Conservation (phyloP, 2,329 filamentous ascomycete genomes). For the Hypoxylon sp. region DNA sequence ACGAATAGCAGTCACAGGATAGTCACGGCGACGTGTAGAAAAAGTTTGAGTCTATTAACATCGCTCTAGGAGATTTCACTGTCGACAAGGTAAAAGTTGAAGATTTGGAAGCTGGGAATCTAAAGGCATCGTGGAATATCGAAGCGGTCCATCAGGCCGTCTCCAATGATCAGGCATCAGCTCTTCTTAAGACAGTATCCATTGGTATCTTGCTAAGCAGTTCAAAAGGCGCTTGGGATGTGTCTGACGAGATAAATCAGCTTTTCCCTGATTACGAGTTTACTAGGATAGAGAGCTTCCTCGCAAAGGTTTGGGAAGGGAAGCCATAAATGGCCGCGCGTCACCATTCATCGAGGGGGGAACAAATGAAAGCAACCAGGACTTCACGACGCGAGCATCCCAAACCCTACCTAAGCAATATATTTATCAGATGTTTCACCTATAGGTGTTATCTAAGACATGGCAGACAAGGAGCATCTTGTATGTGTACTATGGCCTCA, state of each 20-base stretch:
- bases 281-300: slow-evolving; percentile 58
- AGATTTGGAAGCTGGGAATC: slow-evolving; percentile 62
- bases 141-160: slow-evolving; percentile 52
- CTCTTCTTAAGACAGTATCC: slow-evolving; percentile 57
- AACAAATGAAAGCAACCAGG: too few species aligned
- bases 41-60: slow-evolving; percentile 27
- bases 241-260: slow-evolving; percentile 61
- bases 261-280: slow-evolving; percentile 62
- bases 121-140: slow-evolving; percentile 61
- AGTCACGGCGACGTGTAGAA: neutral
- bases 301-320: slow-evolving; percentile 54
- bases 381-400: too few species aligned
- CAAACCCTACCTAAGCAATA: too few species aligned
- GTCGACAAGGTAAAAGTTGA: slow-evolving; percentile 62
- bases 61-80: slow-evolving; percentile 54
- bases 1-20: slow-evolving; percentile 6
- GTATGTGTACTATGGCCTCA: too few species aligned
- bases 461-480: too few species aligned
- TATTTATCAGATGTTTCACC: too few species aligned
- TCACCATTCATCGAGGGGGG: too few species aligned
- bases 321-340: slow-evolving; percentile 55
- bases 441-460: too few species aligned
- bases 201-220: slow-evolving; percentile 61
- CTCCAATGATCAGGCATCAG: slow-evolving; percentile 54
- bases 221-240: slow-evolving; percentile 60